Conservation (phyloP, 768 basidiomycete genomes). For the Paxillus ammoniavirescens region DNA sequence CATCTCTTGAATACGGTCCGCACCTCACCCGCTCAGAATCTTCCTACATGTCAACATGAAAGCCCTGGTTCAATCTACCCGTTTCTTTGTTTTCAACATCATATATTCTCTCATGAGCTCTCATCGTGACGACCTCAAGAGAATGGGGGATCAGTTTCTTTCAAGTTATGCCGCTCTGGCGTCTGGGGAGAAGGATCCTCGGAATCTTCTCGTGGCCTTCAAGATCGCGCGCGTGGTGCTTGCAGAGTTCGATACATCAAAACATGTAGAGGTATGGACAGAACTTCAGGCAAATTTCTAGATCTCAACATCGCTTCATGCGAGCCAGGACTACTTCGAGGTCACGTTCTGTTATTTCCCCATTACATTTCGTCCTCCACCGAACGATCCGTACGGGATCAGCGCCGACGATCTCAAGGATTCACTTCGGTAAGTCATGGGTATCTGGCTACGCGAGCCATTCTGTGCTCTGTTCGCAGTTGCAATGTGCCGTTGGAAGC, state of each 20-base stretch:
- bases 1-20: background rate
- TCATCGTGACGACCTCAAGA: slow-evolving; percentile 56
- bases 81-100: slow-evolving; percentile 78
- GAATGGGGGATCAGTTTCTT: slow-evolving; percentile 71
- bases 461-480: background rate
- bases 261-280: slow-evolving; percentile 68
- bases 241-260: slow-evolving; percentile 80
- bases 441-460: background rate
- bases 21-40: slow-evolving; percentile 44
- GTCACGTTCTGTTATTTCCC: slow-evolving; percentile 98
- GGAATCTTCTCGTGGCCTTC: slow-evolving; percentile 89
- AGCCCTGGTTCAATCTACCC: slow-evolving; percentile 74
- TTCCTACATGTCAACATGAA: slow-evolving; percentile 81
- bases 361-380: slow-evolving; percentile 92
- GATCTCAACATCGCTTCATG: background rate
- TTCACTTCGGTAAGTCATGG: slow-evolving; percentile 55
- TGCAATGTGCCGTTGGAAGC: background rate
- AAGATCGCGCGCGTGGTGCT: slow-evolving; percentile 83
- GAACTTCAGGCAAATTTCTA: background rate
- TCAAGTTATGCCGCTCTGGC: slow-evolving; percentile 74
- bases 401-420: slow-evolving; percentile 80
- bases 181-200: slow-evolving; percentile 96
- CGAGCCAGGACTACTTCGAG: slow-evolving; percentile 81
- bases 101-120: slow-evolving; percentile 58
- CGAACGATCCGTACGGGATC: slow-evolving; percentile 92